Evolutionary conservation across 2,329 filamentous ascomycete genomes (phyloP).

Genomic region (Emergomyces pasteurianus): DNA sequence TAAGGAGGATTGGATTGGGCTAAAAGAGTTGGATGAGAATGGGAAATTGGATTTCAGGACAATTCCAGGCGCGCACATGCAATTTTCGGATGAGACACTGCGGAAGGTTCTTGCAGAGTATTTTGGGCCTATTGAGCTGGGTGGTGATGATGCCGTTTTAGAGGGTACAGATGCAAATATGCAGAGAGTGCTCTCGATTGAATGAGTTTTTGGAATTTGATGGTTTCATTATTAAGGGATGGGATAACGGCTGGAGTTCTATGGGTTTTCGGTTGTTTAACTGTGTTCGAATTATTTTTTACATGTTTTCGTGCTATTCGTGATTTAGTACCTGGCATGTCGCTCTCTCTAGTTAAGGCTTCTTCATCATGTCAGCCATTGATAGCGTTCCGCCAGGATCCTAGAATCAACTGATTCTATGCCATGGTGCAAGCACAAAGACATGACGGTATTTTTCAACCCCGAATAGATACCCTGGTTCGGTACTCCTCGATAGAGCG

Average conservation of each 20-base stretch:
- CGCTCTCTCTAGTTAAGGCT: neutral
- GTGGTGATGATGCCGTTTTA: neutral
- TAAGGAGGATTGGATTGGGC: constrained; percentile 83
- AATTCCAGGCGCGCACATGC: constrained; percentile 72
- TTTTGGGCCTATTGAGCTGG: constrained; percentile 19
- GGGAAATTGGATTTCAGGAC: constrained; percentile 65
- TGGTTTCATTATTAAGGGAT: neutral
- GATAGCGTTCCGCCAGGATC: neutral
- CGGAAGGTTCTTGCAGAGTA: constrained; percentile 49
- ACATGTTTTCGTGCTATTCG: neutral
- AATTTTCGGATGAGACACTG: constrained; percentile 55
- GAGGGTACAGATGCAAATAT: neutral
- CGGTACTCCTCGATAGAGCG: neutral
- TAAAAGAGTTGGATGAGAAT: constrained; percentile 66
- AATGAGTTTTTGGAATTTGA: neutral
- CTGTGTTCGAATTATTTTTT: neutral
- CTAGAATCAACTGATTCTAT: neutral
- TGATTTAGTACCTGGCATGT: neutral
- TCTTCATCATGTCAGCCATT: neutral
- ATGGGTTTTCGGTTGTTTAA: neutral
- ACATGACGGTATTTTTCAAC: too few species aligned
- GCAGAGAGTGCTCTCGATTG: neutral
- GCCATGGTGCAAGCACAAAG: neutral
- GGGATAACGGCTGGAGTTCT: neutral
- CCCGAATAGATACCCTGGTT: neutral